phyloP scores from a whole-genome alignment of 164 flowering plant species.

The Nymphaea thermarum region DNA sequence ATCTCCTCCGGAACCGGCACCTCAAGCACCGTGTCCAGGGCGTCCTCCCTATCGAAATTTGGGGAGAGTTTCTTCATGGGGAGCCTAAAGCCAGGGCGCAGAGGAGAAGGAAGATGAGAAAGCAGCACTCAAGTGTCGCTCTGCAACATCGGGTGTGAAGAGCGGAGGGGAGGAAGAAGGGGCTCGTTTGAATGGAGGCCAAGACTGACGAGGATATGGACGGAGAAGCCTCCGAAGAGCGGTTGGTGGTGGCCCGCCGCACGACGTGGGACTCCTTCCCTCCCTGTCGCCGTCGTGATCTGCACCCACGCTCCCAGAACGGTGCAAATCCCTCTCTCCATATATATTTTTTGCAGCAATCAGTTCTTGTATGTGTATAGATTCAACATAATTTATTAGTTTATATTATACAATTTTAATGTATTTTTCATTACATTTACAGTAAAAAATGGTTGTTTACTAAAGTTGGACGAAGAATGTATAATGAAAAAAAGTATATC shows the following conservation, averaged over 20 bases:
- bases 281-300: not conserved
- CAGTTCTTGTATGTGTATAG: too few species aligned
- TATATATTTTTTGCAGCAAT: too few species aligned
- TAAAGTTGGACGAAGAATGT: too few species aligned
- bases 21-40: slow-evolving; percentile 82
- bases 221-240: not conserved
- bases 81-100: not conserved
- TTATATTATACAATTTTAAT: too few species aligned
- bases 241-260: not conserved
- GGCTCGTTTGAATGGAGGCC: not conserved
- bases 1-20: slow-evolving; percentile 89
- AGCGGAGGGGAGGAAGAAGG: too few species aligned
- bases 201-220: not conserved
- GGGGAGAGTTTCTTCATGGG: slow-evolving; percentile 86
- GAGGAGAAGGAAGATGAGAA: too few species aligned
- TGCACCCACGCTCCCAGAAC: not conserved
- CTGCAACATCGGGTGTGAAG: too few species aligned
- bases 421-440: too few species aligned
- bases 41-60: slow-evolving; percentile 64
- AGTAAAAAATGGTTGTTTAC: too few species aligned
- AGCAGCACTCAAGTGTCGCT: too few species aligned
- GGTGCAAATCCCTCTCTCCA: not conserved
- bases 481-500: too few species aligned
- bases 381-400: too few species aligned
- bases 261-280: not conserved